Evolutionary conservation across 2,329 filamentous ascomycete species (phyloP), one percentile per base, ranked within the genome.

Genomic region (Apiospora koreana): DNA sequence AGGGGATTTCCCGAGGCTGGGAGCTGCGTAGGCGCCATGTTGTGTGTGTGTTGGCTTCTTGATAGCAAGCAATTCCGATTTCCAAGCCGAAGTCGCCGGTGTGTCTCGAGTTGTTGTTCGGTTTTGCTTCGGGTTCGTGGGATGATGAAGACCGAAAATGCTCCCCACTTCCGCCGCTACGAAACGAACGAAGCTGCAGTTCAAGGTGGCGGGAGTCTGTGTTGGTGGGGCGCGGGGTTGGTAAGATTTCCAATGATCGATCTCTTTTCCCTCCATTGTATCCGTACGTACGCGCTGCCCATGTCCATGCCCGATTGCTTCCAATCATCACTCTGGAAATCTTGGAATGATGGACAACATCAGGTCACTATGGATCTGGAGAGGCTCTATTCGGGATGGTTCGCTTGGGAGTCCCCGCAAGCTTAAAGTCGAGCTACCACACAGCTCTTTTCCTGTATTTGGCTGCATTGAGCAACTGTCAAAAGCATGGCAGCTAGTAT

Each of bases 1-100:
- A 83, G 74, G 72, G 80, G 81, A 75, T 84, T 84, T 72, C 82
- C 83, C 71, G 83, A 84, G 31, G 76, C 79, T 62, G 81, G 81
- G 41, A 83, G 77, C 70, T 79, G 74, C 8, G 81, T 83, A 41
- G 81, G 79, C 46, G 81, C 72, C 81, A 83, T 83, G 42, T 45
- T 67, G 23, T n/a, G 6, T 31, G 31, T 14, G 42, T 28, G 16
- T 58, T 58, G 50, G 50, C 7, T 35, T n/a, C 46, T 58, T 21
- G 50, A 58, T 31, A 35, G 50, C 50, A 21, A 12, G 25, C 28
- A 35, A 18, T 21, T 58, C 50, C 45, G 18, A 35, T 21, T 58
- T 58, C 16, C 50, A 58, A 58, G 16, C 50, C 50, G 50, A 58
- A 35, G 25, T 31, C 25, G 50, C 28, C 50, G 50, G 25, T 8